Evolutionary conservation across 2,329 filamentous ascomycete species (phyloP), one percentile per base, ranked within the genome.

Genomic region (Cyphellophora europaea): DNA sequence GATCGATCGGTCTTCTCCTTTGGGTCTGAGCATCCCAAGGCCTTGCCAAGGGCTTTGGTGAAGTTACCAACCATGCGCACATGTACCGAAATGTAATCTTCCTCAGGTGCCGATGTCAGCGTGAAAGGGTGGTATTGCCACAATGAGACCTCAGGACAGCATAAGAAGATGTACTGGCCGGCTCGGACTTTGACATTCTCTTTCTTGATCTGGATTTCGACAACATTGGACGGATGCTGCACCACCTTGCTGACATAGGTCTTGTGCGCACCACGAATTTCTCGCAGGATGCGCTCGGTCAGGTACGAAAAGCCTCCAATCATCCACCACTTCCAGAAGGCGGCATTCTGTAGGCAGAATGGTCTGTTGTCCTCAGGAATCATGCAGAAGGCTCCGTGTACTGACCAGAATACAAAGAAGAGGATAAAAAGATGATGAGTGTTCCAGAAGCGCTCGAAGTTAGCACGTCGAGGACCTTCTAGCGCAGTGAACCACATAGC

Each of bases 111-210:
- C 42, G 82, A 88, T 10, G 85, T 93, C 32, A 91, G 67, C 2
- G 84, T 89, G 57, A 91, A 91, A 1, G 84, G 84, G 50, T 89
- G 84, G 55, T 91, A 89, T 61, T 91, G 84, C 82, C 82, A 91
- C 29, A 91, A 67, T 1, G 83, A 89, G 11, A 91, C 77, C 46
- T 85, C 82, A 1, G 85, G 85, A 55, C 84, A 91, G 66, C 82
- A 89, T 49, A 91, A 69, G 65, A 89, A 89, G 51, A 93, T 89
- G 63, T 91, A 91, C 70, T 70, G 49, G 33, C 85, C 85, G 13
- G 84, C 82, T 35, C 73, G 71, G 3, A 82, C 86, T 67, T 80
- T 86, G 29, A 83, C 88, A 61, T 86, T 67, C 54, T 88, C 82
- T 61, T 91, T 91, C 69, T 89, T 88, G 65, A 93, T 87, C 63